Conservation (phyloP, 1,284 basidiomycete species). For the Cryptococcus hybrid region DNA sequence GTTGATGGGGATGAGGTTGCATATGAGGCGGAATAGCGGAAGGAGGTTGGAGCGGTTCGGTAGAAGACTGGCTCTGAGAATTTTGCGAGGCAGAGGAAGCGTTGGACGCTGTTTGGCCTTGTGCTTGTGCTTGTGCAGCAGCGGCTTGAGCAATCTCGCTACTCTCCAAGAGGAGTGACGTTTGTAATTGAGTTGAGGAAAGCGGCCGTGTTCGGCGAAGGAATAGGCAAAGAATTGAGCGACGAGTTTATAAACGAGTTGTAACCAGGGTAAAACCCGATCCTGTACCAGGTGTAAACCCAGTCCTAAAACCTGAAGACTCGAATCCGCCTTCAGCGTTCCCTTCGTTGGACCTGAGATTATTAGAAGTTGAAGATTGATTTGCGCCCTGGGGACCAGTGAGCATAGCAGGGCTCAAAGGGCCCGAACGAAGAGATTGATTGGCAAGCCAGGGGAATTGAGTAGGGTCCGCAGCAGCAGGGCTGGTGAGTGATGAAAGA, state of each 20-base stretch:
- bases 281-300: slow-evolving; percentile 62
- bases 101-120: background rate
- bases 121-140: background rate
- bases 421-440: slow-evolving; percentile 78
- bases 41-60: slow-evolving; percentile 18
- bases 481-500: slow-evolving; percentile 78
- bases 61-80: no score
- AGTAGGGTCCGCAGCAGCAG: slow-evolving; percentile 61
- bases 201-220: slow-evolving; percentile 86
- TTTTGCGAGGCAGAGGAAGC: no score
- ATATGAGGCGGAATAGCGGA: slow-evolving; percentile 34
- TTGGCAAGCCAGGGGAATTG: slow-evolving; percentile 66
- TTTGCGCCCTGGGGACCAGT: slow-evolving; percentile 65
- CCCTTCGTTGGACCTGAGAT: background rate
- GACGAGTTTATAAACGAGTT: slow-evolving; percentile 39
- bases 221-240: slow-evolving; percentile 59
- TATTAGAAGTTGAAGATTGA: background rate
- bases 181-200: slow-evolving; percentile 90
- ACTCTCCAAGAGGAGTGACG: slow-evolving; percentile 54
- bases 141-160: slow-evolving; percentile 17
- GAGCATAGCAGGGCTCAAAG: slow-evolving; percentile 92
- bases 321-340: slow-evolving; percentile 62
- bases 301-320: slow-evolving; percentile 60
- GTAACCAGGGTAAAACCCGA: slow-evolving; percentile 73
- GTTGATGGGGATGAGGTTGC: slow-evolving; percentile 27